These are phyloP conservation scores for Aureobasidium mangrovei DNA, from an alignment of 2,329 filamentous ascomycete species.

Conservation along the genomic window DNA sequence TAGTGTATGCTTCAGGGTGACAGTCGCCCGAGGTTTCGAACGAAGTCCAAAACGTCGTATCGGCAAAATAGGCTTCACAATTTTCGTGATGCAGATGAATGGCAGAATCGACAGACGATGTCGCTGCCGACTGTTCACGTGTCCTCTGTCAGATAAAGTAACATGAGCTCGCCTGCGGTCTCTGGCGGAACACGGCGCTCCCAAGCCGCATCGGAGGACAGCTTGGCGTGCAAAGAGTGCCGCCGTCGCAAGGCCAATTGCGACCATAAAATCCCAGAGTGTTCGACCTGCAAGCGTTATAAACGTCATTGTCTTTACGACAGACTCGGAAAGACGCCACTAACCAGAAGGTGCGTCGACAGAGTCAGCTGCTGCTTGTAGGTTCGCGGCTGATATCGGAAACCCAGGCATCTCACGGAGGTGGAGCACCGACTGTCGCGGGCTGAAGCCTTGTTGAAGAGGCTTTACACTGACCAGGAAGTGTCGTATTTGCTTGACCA, in stretches of 20 bases:
- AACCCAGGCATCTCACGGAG: slow-evolving; percentile 9
- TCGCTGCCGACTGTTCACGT: slow-evolving; percentile 2
- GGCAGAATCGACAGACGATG: slow-evolving; percentile 3
- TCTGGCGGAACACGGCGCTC: slow-evolving; percentile 2
- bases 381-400: background rate
- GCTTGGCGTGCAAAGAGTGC: slow-evolving; percentile 12
- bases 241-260: slow-evolving; percentile 12
- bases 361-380: background rate
- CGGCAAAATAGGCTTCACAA: slow-evolving; percentile 1
- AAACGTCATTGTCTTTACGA: slow-evolving; percentile 10
- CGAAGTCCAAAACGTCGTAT: background rate
- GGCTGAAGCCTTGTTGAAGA: slow-evolving; percentile 8
- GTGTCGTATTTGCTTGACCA: slow-evolving; percentile 12
- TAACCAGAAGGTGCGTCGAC: slow-evolving; percentile 7
- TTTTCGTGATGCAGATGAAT: background rate
- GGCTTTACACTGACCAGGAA: slow-evolving; percentile 7
- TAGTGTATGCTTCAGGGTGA: background rate
- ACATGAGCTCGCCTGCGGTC: slow-evolving; percentile 4
- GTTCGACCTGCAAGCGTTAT: slow-evolving; percentile 10
- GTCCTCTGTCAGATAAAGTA: background rate
- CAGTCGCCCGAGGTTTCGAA: slow-evolving; percentile 4
- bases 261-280: slow-evolving; percentile 13
- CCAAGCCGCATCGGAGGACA: slow-evolving; percentile 10
- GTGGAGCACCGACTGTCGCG: slow-evolving; percentile 10
- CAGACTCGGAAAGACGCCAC: slow-evolving; percentile 3